Evolutionary conservation across 108 stramenopile genomes (phyloP), one percentile per base, ranked within the genome.

Genomic region (Pseudonitzschia pungens): DNA sequence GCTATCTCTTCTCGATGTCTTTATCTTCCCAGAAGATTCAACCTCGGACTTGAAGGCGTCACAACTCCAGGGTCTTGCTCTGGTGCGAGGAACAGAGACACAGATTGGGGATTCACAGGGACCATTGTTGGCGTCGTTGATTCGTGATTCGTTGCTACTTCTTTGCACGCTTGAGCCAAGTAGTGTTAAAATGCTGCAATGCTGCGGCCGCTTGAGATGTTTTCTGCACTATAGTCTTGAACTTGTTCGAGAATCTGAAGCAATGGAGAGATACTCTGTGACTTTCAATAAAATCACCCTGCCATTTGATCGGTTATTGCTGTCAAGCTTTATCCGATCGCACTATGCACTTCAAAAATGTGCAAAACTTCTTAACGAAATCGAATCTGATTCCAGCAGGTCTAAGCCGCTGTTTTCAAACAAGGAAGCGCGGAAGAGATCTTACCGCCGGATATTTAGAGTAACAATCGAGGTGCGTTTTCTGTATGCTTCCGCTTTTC

Each of bases 201-300:
- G 85, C 44, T 87, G 82, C n/a, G 84, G 87, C 68, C 81, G 91
- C 15, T 84, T 95, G 26, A 62, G 88, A 22, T 91, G 89, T 50
- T 86, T 95, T 68, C 48, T 91, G 45, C 84, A 89, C 65, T 95
- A 90, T 88, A 68, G 82, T n/a, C 57, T 95, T 14, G 90, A 90
- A 60, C 85, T 95, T 9, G 76, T 87, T 28, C 77, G 87, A 54
- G 88, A 92, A 40, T 83, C 87, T 24, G 85, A 84, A 27, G 86
- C 88, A 21, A 62, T 89, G 31, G 92, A 86, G 43, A 87, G 88
- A 52, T 85, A 83, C 57, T 82, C 83, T 26, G 72, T 74, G 0
- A 82, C 92, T 0, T 90, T 87, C 75, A 77, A 86, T 42, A 86
- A 89, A 70, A 65, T 83, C 5, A 85, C 87, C 18, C 86, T 82